phyloP scores from a whole-genome alignment of 75 land plant genomes.

The Sequoia sempervirens region DNA sequence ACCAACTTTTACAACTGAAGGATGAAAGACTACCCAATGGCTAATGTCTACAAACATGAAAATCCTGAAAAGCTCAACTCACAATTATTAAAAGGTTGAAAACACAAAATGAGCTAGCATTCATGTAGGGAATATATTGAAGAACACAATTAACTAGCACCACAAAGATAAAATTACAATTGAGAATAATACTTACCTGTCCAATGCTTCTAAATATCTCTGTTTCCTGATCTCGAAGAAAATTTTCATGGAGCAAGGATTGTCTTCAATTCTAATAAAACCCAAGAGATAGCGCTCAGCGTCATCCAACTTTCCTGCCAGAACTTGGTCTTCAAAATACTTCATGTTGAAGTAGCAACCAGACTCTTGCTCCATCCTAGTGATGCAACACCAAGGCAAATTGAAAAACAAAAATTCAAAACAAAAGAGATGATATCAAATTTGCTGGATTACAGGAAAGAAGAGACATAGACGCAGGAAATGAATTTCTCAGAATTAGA shows the following conservation, averaged over 20 bases:
- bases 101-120: not conserved
- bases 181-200: not conserved
- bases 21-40: not conserved
- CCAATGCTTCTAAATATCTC: conserved; percentile 3
- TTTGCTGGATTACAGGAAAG: not conserved
- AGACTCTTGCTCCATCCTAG: not conserved
- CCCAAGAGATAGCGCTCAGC: conserved; percentile 2
- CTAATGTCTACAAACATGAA: not conserved
- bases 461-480: not conserved
- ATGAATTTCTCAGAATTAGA: not conserved
- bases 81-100: not conserved
- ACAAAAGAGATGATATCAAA: not conserved
- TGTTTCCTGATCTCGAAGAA: not conserved
- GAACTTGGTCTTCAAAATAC: conserved; percentile 9
- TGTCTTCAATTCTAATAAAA: not conserved
- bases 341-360: conserved; percentile 11
- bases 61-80: not conserved
- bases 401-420: not conserved
- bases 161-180: not conserved
- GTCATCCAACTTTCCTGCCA: conserved; percentile 5
- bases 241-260: not conserved
- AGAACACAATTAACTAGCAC: not conserved
- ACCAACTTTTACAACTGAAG: not conserved
- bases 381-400: not conserved
- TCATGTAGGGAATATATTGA: not conserved